Percentiles rank a stretch among this genome's conserved stretches.
These are phyloP conservation scores for Pseudophaeomoniella oleicola DNA, from an alignment of 2,329 filamentous ascomycete genomes.

Conservation along the genomic window DNA sequence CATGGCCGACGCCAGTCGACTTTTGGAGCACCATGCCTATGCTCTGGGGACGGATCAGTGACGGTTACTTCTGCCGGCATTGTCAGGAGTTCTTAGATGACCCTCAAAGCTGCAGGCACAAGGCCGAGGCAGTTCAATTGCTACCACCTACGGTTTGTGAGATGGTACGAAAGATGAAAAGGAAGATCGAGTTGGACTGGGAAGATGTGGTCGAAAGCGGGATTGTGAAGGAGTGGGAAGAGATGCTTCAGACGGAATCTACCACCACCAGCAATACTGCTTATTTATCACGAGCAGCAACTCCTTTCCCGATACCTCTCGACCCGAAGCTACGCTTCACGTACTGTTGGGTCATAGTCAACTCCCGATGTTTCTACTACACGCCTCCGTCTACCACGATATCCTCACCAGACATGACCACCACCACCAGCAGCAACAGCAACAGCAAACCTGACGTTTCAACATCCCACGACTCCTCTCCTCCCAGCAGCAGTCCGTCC, in stretches of 20 bases:
- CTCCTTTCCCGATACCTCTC: neutral
- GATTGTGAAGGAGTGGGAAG: neutral
- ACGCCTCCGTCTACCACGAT: neutral
- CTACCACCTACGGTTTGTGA: neutral
- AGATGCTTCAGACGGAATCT: too few species aligned
- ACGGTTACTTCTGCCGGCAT: neutral
- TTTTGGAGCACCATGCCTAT: neutral
- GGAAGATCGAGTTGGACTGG: neutral
- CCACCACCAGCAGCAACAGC: too few species aligned
- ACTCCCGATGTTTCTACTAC: neutral
- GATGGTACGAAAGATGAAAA: neutral
- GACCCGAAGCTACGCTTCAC: neutral
- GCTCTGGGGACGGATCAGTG: neutral
- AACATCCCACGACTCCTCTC: neutral
- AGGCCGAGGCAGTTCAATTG: neutral
- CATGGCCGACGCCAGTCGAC: neutral
- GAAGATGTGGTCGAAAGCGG: neutral
- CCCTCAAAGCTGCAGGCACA: neutral
- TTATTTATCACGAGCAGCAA: neutral
- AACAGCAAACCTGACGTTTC: neutral
- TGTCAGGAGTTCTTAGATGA: neutral
- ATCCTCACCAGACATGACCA: too few species aligned
- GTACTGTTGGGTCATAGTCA: neutral
- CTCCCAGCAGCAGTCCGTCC: too few species aligned
- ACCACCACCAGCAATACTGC: neutral